phyloP scores from a whole-genome alignment of 805 yeast species.

The Kluyveromyces aestuarii region DNA sequence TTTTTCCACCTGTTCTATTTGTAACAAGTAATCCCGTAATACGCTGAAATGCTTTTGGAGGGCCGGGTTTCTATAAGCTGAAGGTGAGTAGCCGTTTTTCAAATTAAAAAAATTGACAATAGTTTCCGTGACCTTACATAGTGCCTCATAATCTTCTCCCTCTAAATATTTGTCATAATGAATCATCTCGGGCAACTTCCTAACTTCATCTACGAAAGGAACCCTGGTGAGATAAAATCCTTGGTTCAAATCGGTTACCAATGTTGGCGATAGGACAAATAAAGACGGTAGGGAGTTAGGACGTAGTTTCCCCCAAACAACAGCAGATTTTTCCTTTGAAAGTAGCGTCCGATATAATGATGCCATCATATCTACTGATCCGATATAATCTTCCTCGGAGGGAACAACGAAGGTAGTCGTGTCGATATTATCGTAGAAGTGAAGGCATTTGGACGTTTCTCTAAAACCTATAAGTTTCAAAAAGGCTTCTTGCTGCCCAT shows the following conservation, averaged over 20 bases:
- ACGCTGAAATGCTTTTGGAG: conserved; percentile 58
- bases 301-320: conserved; percentile 64
- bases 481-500: conserved; percentile 35
- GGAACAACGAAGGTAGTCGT: conserved; percentile 62
- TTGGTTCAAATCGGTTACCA: conserved; percentile 32
- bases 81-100: conserved; percentile 45
- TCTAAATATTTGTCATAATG: conserved; percentile 3
- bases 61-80: conserved; percentile 53
- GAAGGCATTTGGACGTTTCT: conserved; percentile 31
- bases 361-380: conserved; percentile 60
- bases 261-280: conserved; percentile 52
- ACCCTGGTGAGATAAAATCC: conserved; percentile 63
- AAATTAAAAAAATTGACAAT: conserved; percentile 35
- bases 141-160: conserved; percentile 16
- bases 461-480: conserved; percentile 65
- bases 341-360: conserved; percentile 55
- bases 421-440: conserved; percentile 42
- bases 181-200: conserved; percentile 46
- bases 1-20: conserved; percentile 28
- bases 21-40: conserved; percentile 57
- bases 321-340: conserved; percentile 44
- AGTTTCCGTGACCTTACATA: conserved; percentile 17
- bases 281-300: conserved; percentile 45
- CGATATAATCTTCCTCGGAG: conserved; percentile 46
- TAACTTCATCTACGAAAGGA: conserved; percentile 70